Evolutionary conservation across 2,329 filamentous ascomycete species (phyloP).

Genomic region (Penicillium sp.): DNA sequence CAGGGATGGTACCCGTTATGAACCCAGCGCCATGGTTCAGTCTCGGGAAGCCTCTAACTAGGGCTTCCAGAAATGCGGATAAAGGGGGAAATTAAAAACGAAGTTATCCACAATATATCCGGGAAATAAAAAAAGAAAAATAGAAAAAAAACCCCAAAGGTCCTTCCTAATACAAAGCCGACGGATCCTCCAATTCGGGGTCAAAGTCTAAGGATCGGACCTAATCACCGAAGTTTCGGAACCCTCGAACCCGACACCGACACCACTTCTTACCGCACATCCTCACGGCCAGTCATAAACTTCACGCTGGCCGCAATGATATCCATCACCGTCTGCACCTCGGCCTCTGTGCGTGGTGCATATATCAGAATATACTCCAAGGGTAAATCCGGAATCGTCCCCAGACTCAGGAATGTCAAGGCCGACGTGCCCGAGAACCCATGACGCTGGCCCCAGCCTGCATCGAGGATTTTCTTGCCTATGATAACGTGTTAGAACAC

Average conservation of each 20-base stretch:
- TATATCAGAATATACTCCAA: slow-evolving; percentile 32
- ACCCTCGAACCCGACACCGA: neutral
- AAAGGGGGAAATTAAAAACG: neutral
- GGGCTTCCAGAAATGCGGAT: neutral
- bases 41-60: slow-evolving; percentile 21
- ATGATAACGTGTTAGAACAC: neutral
- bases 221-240: neutral
- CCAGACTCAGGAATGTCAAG: slow-evolving; percentile 53
- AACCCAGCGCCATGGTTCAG: slow-evolving; percentile 37
- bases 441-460: slow-evolving; percentile 71
- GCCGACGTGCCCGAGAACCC: slow-evolving; percentile 52
- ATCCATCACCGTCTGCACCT: slow-evolving; percentile 28
- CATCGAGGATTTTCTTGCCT: slow-evolving; percentile 59
- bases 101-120: neutral
- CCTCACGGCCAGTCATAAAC: slow-evolving; percentile 27
- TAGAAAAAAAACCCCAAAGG: neutral
- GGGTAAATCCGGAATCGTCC: slow-evolving; percentile 16
- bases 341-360: slow-evolving; percentile 31
- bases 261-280: slow-evolving; percentile 17
- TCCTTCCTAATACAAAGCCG: neutral
- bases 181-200: neutral
- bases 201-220: neutral
- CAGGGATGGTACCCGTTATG: slow-evolving; percentile 17
- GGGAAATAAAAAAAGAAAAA: too few species aligned
- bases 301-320: slow-evolving; percentile 31